Conservation (phyloP, 192 early-diverging fungal genomes). For the Endogone sp. region DNA sequence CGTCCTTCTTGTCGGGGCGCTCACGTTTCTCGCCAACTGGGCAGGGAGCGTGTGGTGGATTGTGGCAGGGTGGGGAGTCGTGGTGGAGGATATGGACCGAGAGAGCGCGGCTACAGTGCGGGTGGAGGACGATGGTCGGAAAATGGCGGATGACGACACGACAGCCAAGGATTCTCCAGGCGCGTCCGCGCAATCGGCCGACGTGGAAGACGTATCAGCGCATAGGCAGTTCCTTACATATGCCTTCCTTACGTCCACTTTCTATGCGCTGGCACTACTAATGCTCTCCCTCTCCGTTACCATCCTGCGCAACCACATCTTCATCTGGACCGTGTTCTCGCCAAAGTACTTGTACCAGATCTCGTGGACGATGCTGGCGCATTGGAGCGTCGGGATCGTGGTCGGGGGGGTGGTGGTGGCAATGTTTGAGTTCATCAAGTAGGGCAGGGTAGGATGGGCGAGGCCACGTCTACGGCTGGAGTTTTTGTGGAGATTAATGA, state of each 20-base stretch:
- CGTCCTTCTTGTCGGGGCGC: constrained; percentile 51
- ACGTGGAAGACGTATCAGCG: no score
- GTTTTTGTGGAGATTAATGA: no score
- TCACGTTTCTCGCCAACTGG: constrained; percentile 74
- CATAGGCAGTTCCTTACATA: neutral
- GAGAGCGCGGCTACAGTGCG: constrained; percentile 8
- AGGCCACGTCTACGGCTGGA: no score
- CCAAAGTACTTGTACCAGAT: constrained; percentile 76
- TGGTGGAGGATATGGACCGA: constrained; percentile 12
- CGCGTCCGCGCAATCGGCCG: no score
- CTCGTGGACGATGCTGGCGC: constrained; percentile 54
- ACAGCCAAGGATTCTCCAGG: no score
- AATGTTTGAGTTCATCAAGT: constrained; percentile 1
- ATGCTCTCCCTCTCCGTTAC: constrained; percentile 60
- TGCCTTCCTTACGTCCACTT: constrained; percentile 11
- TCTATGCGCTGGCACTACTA: constrained; percentile 48
- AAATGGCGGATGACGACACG: neutral
- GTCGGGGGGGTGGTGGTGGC: constrained; percentile 14
- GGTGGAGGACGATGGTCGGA: neutral
- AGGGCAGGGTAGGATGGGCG: no score
- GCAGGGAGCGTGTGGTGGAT: constrained; percentile 67
- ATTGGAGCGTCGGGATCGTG: constrained; percentile 31
- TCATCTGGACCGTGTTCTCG: constrained; percentile 85
- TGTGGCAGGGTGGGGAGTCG: constrained; percentile 32
- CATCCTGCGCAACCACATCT: constrained; percentile 61